Conservation (phyloP, 2,329 filamentous ascomycete species). For the Sclerotinia spermophila region DNA sequence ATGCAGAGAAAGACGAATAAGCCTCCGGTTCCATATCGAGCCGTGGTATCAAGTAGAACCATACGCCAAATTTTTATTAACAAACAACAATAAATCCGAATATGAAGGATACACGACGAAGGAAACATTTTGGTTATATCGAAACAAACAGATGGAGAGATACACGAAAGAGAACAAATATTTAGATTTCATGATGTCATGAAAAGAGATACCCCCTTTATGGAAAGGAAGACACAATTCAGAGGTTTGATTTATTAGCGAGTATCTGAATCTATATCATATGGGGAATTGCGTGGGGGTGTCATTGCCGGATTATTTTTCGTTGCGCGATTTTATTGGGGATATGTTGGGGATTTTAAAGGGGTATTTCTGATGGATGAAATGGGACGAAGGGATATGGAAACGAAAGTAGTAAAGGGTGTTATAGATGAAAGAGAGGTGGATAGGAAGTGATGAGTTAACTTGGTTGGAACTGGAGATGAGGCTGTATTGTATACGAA, state of each 20-base stretch:
- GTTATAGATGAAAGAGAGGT: background rate
- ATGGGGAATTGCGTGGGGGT: background rate
- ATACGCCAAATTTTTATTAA: background rate
- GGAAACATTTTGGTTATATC: background rate
- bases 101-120: background rate
- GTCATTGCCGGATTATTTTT: background rate
- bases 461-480: background rate
- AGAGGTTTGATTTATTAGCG: conserved; percentile 16
- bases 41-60: background rate
- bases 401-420: background rate
- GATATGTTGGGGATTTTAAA: background rate
- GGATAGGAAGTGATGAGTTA: background rate
- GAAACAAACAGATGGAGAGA: background rate
- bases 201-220: conserved; percentile 18
- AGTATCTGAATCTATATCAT: background rate
- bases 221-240: conserved; percentile 19
- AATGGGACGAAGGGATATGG: background rate
- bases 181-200: conserved; percentile 21
- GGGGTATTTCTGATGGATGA: background rate
- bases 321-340: background rate
- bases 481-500: conserved; percentile 12
- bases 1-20: conserved; percentile 25
- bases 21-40: conserved; percentile 26
- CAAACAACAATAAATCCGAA: background rate
- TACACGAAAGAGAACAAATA: conserved; percentile 6